Evolutionary conservation across 106 monocot genomes (phyloP), one percentile per base, ranked within the genome.

Genomic region (Platanthera zijinensis): DNA sequence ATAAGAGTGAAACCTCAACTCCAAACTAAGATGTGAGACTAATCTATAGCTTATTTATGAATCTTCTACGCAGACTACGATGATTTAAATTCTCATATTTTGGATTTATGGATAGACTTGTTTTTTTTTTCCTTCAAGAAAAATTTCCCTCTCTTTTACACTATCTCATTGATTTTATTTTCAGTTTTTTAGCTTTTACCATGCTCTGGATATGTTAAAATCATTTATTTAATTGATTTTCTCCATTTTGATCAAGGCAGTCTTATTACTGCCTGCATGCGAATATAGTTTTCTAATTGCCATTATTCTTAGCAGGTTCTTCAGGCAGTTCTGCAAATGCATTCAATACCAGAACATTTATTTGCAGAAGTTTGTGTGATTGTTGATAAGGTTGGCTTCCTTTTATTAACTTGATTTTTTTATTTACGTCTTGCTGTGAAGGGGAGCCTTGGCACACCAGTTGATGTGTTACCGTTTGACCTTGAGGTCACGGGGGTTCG

Each of bases 311-410:
- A 78, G 46, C 93, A 96, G 96, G 93, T 99, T 80, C 71, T 94
- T 69, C 88, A 97, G 85, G 87, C 86, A 52, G 86, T 92, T 53
- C 77, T 94, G 25, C 83, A 89, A 28, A 86, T 85, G 79, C 84
- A 90, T 80, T 81, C 80, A n/a, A 69, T 96, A 75, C 96, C 93
- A 57, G 89, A 96, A 79, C 56, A 82, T 79, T 79, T 96, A 53
- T 96, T 96, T 79, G 72, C 91, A 15, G 83, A 89, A 91, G 96
- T 95, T 72, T 95, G 90, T 74, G 72, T 95, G 46, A 88, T 88
- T 85, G 90, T 92, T 63, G 95, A 95, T 83, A 95, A 95, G 77
- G 95, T 91, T 78, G 87, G 84, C 67, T 80, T 54, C 21, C 53
- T 75, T 56, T 46, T 17, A 18, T 1, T 48, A 48, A 70, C 2